Base-by-base conservation (phyloP, 2,329 filamentous ascomycete genomes). In the Aspergillus pseudoglaucus region DNA sequence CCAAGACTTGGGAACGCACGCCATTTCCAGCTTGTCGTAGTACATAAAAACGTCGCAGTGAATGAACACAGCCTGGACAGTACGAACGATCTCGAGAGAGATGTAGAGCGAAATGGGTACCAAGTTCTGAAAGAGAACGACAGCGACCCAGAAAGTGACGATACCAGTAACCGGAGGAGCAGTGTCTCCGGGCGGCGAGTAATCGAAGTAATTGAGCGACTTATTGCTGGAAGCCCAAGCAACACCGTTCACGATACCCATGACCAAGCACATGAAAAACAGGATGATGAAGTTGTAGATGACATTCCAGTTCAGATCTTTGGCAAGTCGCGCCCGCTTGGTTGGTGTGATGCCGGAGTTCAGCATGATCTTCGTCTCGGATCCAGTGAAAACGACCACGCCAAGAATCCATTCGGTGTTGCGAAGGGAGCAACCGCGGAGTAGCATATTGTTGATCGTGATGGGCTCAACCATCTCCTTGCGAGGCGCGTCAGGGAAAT, bases 361-460 rank as follows among this genome's bases (percentile, higher is more conserved):
- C 74, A 96, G 87, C 93, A 98, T 98, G 66, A 96, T 97, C 73
- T 97, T 98, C 30, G 91, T 95, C 66, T 98, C 91, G 62, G 90
- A 84, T 30, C 93, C 93, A 12, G 93, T 97, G 70, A 95, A 98
- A 15, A 95, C 76, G 44, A 97, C 91, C 3, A 98, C 80, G 46
- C 90, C 93, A 5, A 98, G 79, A 46, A 90, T 79, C 93, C 93
- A 98, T 63, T 97, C 90, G 0, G 93, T 98, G 67, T 97, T 98
- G 55, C 90, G 83, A 43, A 98, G 72, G 58, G 90, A 94, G 71
- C 90, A 95, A 47, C 93, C 93, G 75, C 93, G 87, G 40, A 98
- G 82, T 25, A 98, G 80, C 54, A 97, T 70, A 63, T 98, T 98
- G 76, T 96, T 95, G 68, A 98, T 96, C 5, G 84, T 84, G 48